Base-by-base conservation (phyloP, 2,329 filamentous ascomycete genomes). In the Penicillium brevicompactum region DNA sequence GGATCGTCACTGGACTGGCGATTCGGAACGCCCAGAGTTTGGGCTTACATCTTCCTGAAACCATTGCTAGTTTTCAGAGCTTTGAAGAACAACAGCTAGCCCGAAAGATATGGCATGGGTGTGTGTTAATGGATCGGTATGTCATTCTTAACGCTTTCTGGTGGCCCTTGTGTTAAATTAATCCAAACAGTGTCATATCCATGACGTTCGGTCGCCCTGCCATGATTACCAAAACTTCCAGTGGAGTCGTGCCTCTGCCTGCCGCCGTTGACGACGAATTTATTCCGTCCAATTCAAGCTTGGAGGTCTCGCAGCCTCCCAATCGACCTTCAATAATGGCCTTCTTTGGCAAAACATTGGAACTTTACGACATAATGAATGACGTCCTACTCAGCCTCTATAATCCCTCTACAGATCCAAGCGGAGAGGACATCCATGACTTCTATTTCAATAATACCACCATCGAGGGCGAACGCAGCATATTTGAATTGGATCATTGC, bases 1-100 rank as follows among this genome's bases (percentile, higher is more conserved):
- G 79, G 80, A 80, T 81, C 65, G 73, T 78, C 4, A 75, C 78
- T 0, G 79, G 79, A 0, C 67, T 77, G 4, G 78, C 78, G 0
- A 74, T 81, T 14, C 70, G 78, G 1, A 80, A 76, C 14, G 80
- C 80, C 0, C 77, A 81, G 47, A 76, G 78, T 0, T 53, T 82
- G 2, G 79, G 78, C 0, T 62, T 81, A 27, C 78, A 82, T 47
- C 62, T 79, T 3, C 69, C 74, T 0, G 73, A 79, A 38, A 77
- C 76, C 1, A 68, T 67, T 50, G 59, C 63, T 18, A 57, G 58
- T 14, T 53, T 70, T 10, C 47, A 51, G 4, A 67, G 57, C 21
- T 62, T 64, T 3, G 64, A 65, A 38, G 67, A 71, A 10, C 63
- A 67, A 31, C 68, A 73, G 46, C 45, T 71, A 24, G 67, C 65